These are phyloP conservation scores for Nepenthes gracilis DNA, from an alignment of 148 eudicot species.

Conservation along the genomic window DNA sequence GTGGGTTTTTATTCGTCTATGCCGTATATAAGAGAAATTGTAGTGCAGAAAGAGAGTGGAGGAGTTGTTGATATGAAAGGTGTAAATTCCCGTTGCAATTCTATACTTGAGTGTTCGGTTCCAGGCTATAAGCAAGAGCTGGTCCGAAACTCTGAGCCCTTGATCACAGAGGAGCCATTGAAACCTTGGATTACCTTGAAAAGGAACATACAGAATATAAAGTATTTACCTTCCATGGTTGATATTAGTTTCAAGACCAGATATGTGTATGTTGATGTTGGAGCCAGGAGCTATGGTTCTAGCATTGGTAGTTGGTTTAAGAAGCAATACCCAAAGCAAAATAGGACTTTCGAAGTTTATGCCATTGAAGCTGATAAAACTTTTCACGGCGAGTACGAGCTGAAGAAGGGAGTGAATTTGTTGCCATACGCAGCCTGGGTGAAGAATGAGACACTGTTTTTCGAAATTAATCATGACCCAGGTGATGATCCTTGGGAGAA, in stretches of 20 bases:
- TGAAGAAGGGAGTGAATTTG: constrained; percentile 53
- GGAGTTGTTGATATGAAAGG: neutral
- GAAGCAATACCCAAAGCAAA: constrained; percentile 84
- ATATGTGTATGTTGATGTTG: constrained; percentile 79
- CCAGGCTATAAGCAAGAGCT: constrained; percentile 53
- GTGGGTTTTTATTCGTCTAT: constrained; percentile 7
- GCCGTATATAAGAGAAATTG: constrained; percentile 44
- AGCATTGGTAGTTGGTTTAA: constrained; percentile 86
- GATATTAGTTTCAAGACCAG: constrained; percentile 61
- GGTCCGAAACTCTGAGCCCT: constrained; percentile 50
- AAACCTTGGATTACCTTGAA: constrained; percentile 87
- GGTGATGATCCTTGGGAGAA: constrained; percentile 44
- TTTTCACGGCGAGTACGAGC: constrained; percentile 49
- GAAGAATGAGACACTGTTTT: constrained; percentile 66
- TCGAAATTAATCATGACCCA: constrained; percentile 64
- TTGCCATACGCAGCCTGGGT: constrained; percentile 91
- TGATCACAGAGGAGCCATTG: constrained; percentile 57
- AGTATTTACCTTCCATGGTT: constrained; percentile 60
- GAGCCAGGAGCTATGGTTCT: constrained; percentile 81
- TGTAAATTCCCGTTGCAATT: neutral
- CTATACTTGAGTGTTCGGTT: constrained; percentile 33
- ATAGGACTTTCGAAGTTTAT: constrained; percentile 65
- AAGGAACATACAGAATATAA: constrained; percentile 52
- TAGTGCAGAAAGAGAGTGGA: constrained; percentile 35
- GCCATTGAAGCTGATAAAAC: constrained; percentile 81